Percentiles rank a stretch among this genome's conserved stretches.
phyloP scores from a whole-genome alignment of 2,329 filamentous ascomycete genomes.

The Colletotrichum ledebouriae region DNA sequence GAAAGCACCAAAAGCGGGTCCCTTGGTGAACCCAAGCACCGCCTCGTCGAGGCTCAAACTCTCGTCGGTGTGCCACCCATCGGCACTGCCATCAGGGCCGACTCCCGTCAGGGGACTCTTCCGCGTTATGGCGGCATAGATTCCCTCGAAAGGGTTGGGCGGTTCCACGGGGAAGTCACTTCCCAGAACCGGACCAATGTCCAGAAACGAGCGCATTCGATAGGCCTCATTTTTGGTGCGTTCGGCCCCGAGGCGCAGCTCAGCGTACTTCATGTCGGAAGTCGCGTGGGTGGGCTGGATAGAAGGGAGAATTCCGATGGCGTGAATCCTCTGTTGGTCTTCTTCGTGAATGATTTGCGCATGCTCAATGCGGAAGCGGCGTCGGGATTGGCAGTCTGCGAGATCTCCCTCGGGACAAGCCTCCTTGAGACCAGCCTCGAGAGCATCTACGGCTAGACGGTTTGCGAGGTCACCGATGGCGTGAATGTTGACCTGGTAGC shows the following conservation, averaged over 20 bases:
- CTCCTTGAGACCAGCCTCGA: constrained; percentile 67
- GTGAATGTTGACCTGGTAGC: constrained; percentile 79
- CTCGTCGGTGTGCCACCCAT: constrained; percentile 73
- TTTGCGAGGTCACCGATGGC: constrained; percentile 80
- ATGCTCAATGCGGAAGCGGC: constrained; percentile 78
- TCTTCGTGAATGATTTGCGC: constrained; percentile 76
- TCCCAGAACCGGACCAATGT: constrained; percentile 69
- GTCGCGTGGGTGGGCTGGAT: constrained; percentile 81
- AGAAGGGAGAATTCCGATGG: constrained; percentile 74
- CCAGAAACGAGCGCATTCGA: constrained; percentile 73
- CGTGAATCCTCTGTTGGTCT: constrained; percentile 71
- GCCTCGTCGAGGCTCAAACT: constrained; percentile 71
- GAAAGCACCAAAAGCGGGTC: constrained; percentile 53
- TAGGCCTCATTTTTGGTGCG: constrained; percentile 72
- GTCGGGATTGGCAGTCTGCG: constrained; percentile 64
- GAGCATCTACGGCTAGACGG: constrained; percentile 72
- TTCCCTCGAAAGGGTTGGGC: constrained; percentile 74
- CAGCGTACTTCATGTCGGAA: constrained; percentile 77
- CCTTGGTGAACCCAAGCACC: constrained; percentile 52
- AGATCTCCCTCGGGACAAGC: constrained; percentile 62
- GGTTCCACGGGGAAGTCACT: constrained; percentile 82
- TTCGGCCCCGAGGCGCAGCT: constrained; percentile 67
- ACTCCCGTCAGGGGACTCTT: constrained; percentile 69
- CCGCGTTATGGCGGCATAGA: constrained; percentile 76
- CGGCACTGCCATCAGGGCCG: constrained; percentile 59